phyloP scores from a whole-genome alignment of 2,329 filamentous ascomycete genomes.

The Stachybotrys elegans region DNA sequence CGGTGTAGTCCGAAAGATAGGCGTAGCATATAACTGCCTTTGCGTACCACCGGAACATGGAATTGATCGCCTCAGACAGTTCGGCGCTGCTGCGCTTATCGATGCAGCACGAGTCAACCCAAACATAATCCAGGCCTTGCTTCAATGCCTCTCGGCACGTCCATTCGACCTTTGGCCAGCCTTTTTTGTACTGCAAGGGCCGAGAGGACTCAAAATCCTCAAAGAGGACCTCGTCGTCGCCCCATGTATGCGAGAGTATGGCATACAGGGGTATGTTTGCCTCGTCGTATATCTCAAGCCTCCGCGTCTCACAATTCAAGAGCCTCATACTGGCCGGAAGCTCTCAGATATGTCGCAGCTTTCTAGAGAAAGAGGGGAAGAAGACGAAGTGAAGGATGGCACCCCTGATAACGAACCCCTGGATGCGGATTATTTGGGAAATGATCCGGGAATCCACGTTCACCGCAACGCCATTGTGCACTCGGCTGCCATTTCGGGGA shows the following conservation, averaged over 20 bases:
- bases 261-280: background rate
- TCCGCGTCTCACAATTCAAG: background rate
- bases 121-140: background rate
- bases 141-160: background rate
- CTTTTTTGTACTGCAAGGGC: background rate
- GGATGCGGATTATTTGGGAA: too few species aligned
- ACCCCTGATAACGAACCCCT: too few species aligned
- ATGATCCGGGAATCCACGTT: too few species aligned
- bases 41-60: slow-evolving; percentile 1
- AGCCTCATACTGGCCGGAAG: background rate
- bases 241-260: background rate
- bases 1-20: background rate
- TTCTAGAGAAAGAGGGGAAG: too few species aligned
- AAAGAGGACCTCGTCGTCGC: background rate
- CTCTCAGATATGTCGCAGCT: too few species aligned
- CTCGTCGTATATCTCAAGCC: background rate
- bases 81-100: background rate
- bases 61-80: slow-evolving; percentile 1
- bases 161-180: background rate
- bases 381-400: too few species aligned
- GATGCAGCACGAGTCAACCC: slow-evolving; percentile 1
- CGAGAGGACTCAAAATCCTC: background rate
- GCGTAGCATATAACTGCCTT: background rate
- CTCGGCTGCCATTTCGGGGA: too few species aligned
- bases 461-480: too few species aligned